Evolutionary conservation across 148 eudicot species (phyloP), one percentile per base, ranked within the genome.

Genomic region (Polygonum aviculare): DNA sequence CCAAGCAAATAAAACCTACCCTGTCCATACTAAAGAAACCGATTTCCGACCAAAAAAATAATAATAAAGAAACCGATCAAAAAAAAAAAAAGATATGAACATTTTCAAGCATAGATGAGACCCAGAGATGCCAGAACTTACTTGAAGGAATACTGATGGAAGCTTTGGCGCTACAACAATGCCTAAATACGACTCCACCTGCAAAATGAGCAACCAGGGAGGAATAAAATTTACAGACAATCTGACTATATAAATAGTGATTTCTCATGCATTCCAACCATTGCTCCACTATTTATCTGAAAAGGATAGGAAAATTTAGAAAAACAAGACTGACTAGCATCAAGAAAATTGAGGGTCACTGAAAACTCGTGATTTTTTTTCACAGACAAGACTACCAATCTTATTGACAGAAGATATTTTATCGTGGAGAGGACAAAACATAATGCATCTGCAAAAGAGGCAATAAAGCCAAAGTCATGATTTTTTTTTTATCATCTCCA

Each of bases 131-230:
- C 73, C 62, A 78, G 35, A 74, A 83, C 85, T 54, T 86, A 92
- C 98, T 84, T 92, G 98, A 41, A 94, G 92, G 77, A 94, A 94
- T 77, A 89, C 86, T 47, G 98, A 94, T 76, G 98, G 97, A 49
- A 94, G 91, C 81, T 94, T 94, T 22, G 97, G 98, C 82, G 89
- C 94, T 77, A 91, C 98, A 80, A 92, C 81, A 41, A 94, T 84
- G 54, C 81, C 84, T 81, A 94, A 82, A 76, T 94, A 92, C 31
- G 98, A 94, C 78, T 89, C 98, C 78, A 94, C 98, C 98, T 94
- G 91, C 84, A 79, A 76, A 40, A 71, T 8, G 22, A 71, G 50
- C 49, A 40, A 71, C 5, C 47, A 71, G 45, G 74, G 69, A 31
- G 7, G 69, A 62, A 62, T 10, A 33, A 62, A 26, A 62, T 33